These are phyloP conservation scores for Dicorynia guianensis DNA, from an alignment of 306 rosid species.

Conservation along the genomic window DNA sequence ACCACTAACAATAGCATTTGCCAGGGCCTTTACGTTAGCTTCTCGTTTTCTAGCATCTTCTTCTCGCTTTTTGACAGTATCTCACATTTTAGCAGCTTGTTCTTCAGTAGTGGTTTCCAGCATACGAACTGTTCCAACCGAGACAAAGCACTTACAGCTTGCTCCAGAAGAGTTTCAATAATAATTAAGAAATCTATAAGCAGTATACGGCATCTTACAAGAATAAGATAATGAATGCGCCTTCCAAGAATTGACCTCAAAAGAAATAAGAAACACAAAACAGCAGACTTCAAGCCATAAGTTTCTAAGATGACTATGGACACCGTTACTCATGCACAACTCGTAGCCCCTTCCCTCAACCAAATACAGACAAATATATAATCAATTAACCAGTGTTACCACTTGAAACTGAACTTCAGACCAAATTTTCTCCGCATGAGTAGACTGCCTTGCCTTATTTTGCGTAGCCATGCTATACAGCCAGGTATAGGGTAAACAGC, in stretches of 20 bases:
- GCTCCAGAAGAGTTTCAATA: slow-evolving; percentile 50
- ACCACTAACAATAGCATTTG: slow-evolving; percentile 49
- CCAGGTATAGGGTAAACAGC: no score
- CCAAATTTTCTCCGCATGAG: no score
- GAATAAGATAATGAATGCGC: not conserved
- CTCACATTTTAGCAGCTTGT: slow-evolving; percentile 47
- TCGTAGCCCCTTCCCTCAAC: no score
- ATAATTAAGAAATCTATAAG: not conserved
- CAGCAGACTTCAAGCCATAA: not conserved
- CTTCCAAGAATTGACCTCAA: not conserved
- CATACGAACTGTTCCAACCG: no score
- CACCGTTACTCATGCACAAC: no score
- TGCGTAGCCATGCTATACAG: no score
- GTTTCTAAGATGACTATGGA: not conserved
- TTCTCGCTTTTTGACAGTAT: slow-evolving; percentile 45
- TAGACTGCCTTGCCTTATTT: no score
- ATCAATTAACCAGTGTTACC: no score
- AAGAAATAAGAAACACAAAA: not conserved
- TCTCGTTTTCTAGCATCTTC: no score
- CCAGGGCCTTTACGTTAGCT: slow-evolving; percentile 60
- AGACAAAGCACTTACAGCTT: no score
- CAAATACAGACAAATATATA: no score
- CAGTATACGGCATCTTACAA: not conserved
- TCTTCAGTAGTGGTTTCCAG: slow-evolving; percentile 39
- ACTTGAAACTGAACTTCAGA: no score